Base-by-base conservation (phyloP, 345 rosid genomes). In the Hibiscus trionum region DNA sequence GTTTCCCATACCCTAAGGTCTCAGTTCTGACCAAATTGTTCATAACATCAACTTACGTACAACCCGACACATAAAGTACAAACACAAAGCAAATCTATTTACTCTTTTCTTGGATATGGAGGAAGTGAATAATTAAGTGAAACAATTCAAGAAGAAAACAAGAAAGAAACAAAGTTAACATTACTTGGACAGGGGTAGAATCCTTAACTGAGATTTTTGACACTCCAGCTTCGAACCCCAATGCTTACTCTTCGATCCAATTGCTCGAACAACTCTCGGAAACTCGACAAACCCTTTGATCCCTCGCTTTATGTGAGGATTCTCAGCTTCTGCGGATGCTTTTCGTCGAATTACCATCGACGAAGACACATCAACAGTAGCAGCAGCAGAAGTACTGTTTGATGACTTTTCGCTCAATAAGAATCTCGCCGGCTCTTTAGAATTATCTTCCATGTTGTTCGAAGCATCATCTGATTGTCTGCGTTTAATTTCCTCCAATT, bases 201-300 rank as follows among this genome's bases (percentile, higher is more conserved):
- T 84, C 83, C 87, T 88, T 59, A 86, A 77, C 83, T 87, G 96
- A 75, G 91, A 87, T 82, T 83, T 93, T 62, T 88, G 96, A 44
- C 90, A 84, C 79, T 93, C 97, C 35, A 91, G 55, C 81, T 90
- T 93, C 37, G 86, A 79, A 24, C 93, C 91, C 96, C 96, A 91
- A 69, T 81, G 85, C 78, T 87, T 82, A 65, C 84, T 77, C 73
- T 81, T 91, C 7, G 94, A 84, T 80, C 90, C 87, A 3, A 84
- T 81, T 29, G 94, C 87, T 83, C 93, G 80, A 69, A 91, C 82
- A 39, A 85, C 89, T 79, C 88, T 83, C 0, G 93, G 96, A 44
- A 94, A 91, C 76, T 92, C 97, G 1, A 92, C 96, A 37, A 88
- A 88, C 72, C 97, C 97, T 82, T 84, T 88, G 69, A 91, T 93